Conservation (phyloP, 768 basidiomycete species). For the Lepiota brunneoincarnata region DNA sequence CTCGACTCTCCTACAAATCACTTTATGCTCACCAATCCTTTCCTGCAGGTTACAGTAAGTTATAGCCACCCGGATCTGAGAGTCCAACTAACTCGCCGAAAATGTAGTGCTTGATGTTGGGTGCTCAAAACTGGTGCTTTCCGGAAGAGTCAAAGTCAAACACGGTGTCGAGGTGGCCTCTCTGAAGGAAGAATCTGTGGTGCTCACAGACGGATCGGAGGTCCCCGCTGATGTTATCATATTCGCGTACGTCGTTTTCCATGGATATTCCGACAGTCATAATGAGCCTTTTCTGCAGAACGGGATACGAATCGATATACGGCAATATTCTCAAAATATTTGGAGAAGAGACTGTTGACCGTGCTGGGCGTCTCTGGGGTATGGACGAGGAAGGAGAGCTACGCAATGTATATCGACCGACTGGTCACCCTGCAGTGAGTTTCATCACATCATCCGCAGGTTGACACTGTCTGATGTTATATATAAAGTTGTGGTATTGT, state of each 20-base stretch:
- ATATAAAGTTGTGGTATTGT: conserved; percentile 38
- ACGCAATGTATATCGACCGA: conserved; percentile 32
- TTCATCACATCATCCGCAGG: background rate
- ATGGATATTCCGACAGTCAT: no score
- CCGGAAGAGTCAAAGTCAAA: conserved; percentile 58
- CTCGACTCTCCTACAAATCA: background rate
- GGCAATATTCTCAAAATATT: conserved; percentile 29
- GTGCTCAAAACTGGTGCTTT: conserved; percentile 46
- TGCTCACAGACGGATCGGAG: conserved; percentile 37
- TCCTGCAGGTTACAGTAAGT: conserved; percentile 5
- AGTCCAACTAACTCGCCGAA: background rate
- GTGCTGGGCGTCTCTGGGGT: conserved; percentile 32
- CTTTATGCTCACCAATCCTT: background rate
- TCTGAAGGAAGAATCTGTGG: conserved; percentile 30
- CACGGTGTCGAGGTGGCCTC: conserved; percentile 41
- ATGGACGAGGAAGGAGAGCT: conserved; percentile 41
- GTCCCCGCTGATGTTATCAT: conserved; percentile 44
- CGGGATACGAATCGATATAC: conserved; percentile 17
- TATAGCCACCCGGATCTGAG: no score
- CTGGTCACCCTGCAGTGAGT: conserved; percentile 41
- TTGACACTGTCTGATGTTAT: background rate
- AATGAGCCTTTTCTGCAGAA: background rate
- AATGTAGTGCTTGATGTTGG: conserved; percentile 40
- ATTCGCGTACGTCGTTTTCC: conserved; percentile 31
- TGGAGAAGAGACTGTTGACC: conserved; percentile 31